Evolutionary conservation across 306 rosid genomes (phyloP).

Genomic region (Astragalus membranaceus): DNA sequence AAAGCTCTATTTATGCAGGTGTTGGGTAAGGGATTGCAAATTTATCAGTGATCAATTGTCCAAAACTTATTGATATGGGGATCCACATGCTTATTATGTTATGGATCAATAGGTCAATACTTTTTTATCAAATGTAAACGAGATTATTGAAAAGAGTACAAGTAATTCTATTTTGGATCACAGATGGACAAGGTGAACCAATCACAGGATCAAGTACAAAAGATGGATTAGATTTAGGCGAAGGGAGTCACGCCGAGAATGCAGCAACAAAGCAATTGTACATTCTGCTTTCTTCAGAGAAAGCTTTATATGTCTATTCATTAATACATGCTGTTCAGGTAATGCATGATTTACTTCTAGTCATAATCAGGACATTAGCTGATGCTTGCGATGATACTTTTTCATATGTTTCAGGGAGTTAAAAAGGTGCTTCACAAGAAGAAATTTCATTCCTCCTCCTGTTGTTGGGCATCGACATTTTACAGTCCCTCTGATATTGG

Average conservation of each 20-base stretch:
- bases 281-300: slow-evolving; percentile 77
- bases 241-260: slow-evolving; percentile 36
- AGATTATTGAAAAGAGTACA: slow-evolving; percentile 3
- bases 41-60: background rate
- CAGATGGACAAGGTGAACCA: slow-evolving; percentile 51
- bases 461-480: slow-evolving; percentile 92
- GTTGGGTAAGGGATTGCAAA: slow-evolving; percentile 48
- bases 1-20: slow-evolving; percentile 79
- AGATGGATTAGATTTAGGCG: slow-evolving; percentile 34
- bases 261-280: slow-evolving; percentile 40
- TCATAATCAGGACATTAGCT: background rate
- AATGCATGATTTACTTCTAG: slow-evolving; percentile 7
- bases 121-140: slow-evolving; percentile 20
- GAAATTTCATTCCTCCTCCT: slow-evolving; percentile 67
- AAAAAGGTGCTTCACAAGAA: slow-evolving; percentile 87
- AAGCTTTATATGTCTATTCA: slow-evolving; percentile 75
- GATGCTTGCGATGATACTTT: background rate
- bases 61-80: background rate
- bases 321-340: slow-evolving; percentile 75
- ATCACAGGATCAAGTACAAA: slow-evolving; percentile 23
- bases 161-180: background rate
- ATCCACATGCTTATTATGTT: background rate
- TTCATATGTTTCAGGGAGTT: slow-evolving; percentile 51
- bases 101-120: slow-evolving; percentile 2
- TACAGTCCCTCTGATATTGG: slow-evolving; percentile 37